phyloP scores from a whole-genome alignment of 176 grass and related monocot species.

The Elymus sibiricus region DNA sequence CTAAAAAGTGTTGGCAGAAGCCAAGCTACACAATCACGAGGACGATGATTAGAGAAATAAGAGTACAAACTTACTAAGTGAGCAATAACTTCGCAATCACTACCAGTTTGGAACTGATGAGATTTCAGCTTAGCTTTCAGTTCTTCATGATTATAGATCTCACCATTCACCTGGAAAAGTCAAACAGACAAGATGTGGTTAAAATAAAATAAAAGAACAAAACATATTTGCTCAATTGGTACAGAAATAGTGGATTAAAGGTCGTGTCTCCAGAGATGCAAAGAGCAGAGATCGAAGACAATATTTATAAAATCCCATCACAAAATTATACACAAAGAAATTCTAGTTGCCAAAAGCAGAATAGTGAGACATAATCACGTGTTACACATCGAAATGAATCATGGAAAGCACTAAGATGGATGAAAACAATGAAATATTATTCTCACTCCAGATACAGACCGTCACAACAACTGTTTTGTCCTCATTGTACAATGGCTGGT shows the following conservation, averaged over 20 bases:
- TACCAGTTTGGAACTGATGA: conserved; percentile 84
- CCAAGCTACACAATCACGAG: neutral
- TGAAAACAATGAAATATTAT: neutral
- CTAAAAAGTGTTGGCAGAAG: neutral
- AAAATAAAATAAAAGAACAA: neutral
- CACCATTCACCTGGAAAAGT: conserved; percentile 80
- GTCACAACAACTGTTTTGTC: conserved; percentile 93
- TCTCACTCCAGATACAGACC: conserved; percentile 44
- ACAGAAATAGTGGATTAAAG: neutral
- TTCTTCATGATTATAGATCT: conserved; percentile 98
- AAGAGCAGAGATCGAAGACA: neutral
- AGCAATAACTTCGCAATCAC: conserved; percentile 99
- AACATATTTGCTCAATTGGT: neutral
- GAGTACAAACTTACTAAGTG: conserved; percentile 66
- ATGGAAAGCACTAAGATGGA: neutral
- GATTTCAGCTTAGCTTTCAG: conserved; percentile 70
- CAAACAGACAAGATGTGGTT: conserved; percentile 2
- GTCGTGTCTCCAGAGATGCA: neutral
- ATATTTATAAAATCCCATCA: neutral
- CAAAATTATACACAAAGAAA: conserved; percentile 5
- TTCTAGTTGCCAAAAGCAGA: neutral
- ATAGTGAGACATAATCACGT: neutral
- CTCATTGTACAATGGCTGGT: conserved; percentile 93
- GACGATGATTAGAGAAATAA: neutral
- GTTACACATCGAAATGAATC: neutral